Base-by-base conservation (phyloP, 1,139 yeast genomes). In the Yamadazyma siamensis region DNA sequence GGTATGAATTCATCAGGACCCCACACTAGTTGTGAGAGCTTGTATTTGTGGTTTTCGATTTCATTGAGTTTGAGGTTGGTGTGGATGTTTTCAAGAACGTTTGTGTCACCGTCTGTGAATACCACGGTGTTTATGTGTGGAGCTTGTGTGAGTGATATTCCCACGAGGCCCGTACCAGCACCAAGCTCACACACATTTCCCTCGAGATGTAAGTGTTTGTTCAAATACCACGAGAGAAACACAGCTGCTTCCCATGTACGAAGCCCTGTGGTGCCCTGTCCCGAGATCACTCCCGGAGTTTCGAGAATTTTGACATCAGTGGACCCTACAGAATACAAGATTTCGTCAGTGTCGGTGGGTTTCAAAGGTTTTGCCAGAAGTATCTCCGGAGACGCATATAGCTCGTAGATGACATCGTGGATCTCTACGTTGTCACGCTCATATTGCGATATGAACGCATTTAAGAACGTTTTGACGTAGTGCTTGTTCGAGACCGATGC, bases 231-330 rank as follows among this genome's bases (percentile, higher is more conserved):
- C 8, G 41, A 25, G 9, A 57, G 36, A 13, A 65, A 86, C n/a
- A 85, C 44, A 0, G 95, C 84, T 1, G 96, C 96, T 50, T 87
- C 96, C 97, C 97, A 89, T 0, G 97, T 89, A 26, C 96, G 62
- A 35, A 78, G 60, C 0, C 97, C 97, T 0, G 97, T 89, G 1
- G 95, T 82, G 6, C 94, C 95, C 18, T 61, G 52, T 0, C 87
- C 87, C 12, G 86, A 73, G 8, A 86, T 74, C 29, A 84, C 41
- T 34, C 69, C 63, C 0, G 89, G 94, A 0, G 75, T 66, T 47
- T 84, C 94, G 33, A 59, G 59, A 3, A 82, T 71, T 4, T 53
- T 47, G 2, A 81, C 61, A 4, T 52, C 51, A 1, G 46, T 30
- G 1, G 46, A 50, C 7, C 43, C 40, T 6, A 77, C 47, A 4